phyloP scores from a whole-genome alignment of 495 filamentous ascomycete species.

The Pseudoneurospora amorphoporcata region DNA sequence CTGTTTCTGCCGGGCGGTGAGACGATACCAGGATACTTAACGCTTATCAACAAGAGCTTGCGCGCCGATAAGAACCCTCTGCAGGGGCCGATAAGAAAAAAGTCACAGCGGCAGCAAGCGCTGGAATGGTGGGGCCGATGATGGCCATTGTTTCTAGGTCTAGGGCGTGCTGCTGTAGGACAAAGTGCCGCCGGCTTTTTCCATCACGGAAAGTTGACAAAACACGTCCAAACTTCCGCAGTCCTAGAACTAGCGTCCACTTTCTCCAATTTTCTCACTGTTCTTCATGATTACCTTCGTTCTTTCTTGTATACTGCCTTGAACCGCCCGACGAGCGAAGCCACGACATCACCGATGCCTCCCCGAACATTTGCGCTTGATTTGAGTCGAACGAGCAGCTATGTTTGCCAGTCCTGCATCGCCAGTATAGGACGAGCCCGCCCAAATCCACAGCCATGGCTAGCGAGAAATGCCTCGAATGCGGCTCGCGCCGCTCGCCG shows the following conservation, averaged over 20 bases:
- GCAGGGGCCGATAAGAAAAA: constrained; percentile 14
- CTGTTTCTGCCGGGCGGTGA: constrained; percentile 24
- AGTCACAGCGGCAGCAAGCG: neutral
- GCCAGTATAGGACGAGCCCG: constrained; percentile 10
- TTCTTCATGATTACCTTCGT: neutral
- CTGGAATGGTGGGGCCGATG: neutral
- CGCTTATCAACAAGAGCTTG: constrained; percentile 9
- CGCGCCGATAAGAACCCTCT: constrained; percentile 17
- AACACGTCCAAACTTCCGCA: neutral
- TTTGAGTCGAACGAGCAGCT: constrained; percentile 17
- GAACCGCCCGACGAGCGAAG: neutral
- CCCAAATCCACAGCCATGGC: constrained; percentile 11
- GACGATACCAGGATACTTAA: neutral
- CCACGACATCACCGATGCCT: constrained; percentile 15
- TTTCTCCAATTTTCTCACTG: neutral
- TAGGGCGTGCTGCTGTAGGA: neutral
- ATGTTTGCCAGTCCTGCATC: constrained; percentile 26
- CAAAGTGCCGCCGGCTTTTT: neutral
- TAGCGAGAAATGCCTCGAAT: constrained; percentile 12
- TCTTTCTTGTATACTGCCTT: neutral
- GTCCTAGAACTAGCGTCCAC: neutral
- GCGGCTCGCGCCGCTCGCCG: constrained; percentile 1
- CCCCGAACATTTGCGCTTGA: constrained; percentile 18
- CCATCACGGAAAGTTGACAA: neutral
- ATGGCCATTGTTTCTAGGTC: neutral